Percentiles rank a stretch among this genome's conserved stretches.
Conservation (phyloP, 805 yeast genomes). For the Wickerhamomyces tratensis region DNA sequence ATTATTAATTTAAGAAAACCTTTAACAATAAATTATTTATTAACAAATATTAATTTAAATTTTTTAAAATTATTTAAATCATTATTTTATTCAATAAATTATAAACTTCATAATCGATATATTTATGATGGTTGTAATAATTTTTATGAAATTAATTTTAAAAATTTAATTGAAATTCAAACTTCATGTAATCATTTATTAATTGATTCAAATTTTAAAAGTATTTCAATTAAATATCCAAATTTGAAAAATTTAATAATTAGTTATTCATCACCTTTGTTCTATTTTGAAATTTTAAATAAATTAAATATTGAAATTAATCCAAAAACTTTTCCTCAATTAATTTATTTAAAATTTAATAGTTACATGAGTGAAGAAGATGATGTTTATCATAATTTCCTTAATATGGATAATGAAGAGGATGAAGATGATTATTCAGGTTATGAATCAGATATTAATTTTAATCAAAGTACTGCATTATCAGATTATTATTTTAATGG, state of each 20-base stretch:
- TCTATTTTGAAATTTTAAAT: conserved; percentile 13
- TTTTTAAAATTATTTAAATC: conserved; percentile 15
- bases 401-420: conserved; percentile 18
- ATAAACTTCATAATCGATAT: too few species aligned
- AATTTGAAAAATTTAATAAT: conserved; percentile 7
- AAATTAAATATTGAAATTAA: conserved; percentile 7
- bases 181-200: conserved; percentile 15
- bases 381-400: conserved; percentile 10
- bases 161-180: conserved; percentile 7
- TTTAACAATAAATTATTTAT: conserved; percentile 6
- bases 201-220: conserved; percentile 1
- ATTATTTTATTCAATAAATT: conserved; percentile 3
- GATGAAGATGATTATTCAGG: conserved; percentile 18
- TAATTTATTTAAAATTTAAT: conserved; percentile 10
- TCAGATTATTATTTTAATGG: conserved; percentile 25
- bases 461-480: conserved; percentile 19
- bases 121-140: neutral
- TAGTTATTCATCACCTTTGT: conserved; percentile 16
- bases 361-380: conserved; percentile 19
- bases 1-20: conserved; percentile 1
- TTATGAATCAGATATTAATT: conserved; percentile 22
- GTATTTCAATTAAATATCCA: conserved; percentile 4
- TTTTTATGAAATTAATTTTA: conserved; percentile 1
- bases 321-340: conserved; percentile 6
- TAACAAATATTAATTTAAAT: conserved; percentile 8